Evolutionary conservation across 225 moss, liverwort and hornwort genomes (phyloP), one percentile per base, ranked within the genome.

Genomic region (Anthoceros angustus): DNA sequence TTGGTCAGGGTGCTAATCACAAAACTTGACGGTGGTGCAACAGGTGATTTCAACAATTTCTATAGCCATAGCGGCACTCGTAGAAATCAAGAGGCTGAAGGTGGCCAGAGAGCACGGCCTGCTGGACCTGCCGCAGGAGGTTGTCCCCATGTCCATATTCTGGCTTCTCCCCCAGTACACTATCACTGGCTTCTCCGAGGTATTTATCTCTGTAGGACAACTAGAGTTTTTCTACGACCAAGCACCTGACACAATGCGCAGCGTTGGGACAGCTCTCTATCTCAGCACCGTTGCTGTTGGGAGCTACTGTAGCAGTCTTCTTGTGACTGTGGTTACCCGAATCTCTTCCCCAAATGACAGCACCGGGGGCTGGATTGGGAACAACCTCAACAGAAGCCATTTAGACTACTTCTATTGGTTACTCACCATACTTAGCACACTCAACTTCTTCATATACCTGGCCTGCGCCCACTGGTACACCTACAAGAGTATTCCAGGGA

Each of bases 351-450:
- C 55, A 55, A 18, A 15, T 23, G 75, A 98, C 72, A 77, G 88
- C 25, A 98, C 92, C 64, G 98, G 98, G 61, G 98, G 98, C 46
- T 98, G 98, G 98, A 98, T 98, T 23, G 98, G 98, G 68, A 98
- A 98, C 78, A 72, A 98, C 68, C 72, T 92, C 71, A 92, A 83
- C 63, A 73, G 72, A 48, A 84, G 87, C 69, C 98, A 98, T 67
- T 85, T 98, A 69, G 98, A 98, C 69, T 98, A 92, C 74, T 98
- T 98, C 72, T 98, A 98, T 72, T 98, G 98, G 98, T 86, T 98
- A 38, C 89, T 98, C 43, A 77, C 87, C 42, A 75, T 66, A 48
- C 80, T 92, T 42, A 98, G 98, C 70, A 68, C 80, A 40, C 64
- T 89, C 66, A 98, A 98, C 70, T 77, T 89, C 12, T 23, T 78